These are phyloP conservation scores for Pyricularia pennisetigena DNA, from an alignment of 2,329 filamentous ascomycete species.

Conservation along the genomic window DNA sequence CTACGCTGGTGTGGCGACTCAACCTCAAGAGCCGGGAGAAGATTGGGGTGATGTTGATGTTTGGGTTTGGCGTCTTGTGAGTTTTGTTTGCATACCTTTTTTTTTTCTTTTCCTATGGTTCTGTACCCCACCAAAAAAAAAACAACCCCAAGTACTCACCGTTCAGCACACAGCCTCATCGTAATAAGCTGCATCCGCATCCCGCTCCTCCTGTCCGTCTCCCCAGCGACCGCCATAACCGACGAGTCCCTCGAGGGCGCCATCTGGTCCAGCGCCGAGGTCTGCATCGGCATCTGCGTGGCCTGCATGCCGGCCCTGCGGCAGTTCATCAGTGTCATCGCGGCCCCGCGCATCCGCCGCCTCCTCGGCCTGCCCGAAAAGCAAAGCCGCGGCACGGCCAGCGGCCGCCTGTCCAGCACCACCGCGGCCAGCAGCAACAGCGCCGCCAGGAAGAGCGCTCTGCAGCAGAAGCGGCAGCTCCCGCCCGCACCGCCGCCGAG, in stretches of 20 bases:
- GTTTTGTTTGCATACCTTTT: not conserved
- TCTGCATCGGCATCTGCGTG: not conserved
- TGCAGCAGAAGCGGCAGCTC: not conserved
- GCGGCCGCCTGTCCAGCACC: not conserved
- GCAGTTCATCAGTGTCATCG: not conserved
- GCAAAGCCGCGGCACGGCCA: not conserved
- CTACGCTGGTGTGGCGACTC: not conserved
- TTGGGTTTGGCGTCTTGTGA: constrained; percentile 4
- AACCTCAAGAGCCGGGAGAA: not conserved
- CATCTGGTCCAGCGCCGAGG: not conserved
- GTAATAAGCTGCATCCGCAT: constrained; percentile 1
- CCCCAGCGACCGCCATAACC: not conserved
- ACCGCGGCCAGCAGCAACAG: not conserved
- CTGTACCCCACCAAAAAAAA: too few relatives aligned
- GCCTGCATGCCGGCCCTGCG: constrained; percentile 4
- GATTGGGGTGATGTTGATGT: not conserved
- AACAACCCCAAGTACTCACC: too few relatives aligned
- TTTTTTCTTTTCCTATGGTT: not conserved
- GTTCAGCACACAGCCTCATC: not conserved
- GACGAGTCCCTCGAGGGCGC: not conserved
- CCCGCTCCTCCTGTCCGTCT: not conserved
- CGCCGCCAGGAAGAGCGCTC: not conserved
- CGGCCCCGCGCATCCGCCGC: not conserved
- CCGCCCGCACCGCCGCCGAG: not conserved
- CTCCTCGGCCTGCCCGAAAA: not conserved